Evolutionary conservation across 2,329 filamentous ascomycete genomes (phyloP).

Genomic region (Pseudogymnoascus sp.): DNA sequence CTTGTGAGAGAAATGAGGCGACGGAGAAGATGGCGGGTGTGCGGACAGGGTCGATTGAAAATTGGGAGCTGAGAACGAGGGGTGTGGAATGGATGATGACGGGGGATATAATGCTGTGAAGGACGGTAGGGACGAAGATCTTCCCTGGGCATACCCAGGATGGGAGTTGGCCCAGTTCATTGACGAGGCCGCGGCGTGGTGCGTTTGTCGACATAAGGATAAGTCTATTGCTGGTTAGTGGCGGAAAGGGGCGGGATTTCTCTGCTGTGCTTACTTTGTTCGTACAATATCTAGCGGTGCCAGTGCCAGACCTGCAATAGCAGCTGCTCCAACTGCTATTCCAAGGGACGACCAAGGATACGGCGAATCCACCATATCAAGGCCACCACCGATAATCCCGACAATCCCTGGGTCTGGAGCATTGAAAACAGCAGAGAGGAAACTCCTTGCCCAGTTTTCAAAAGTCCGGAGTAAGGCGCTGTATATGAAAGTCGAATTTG

Average conservation of each 20-base stretch:
- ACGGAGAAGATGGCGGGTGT: conserved; percentile 77
- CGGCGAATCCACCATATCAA: conserved; percentile 69
- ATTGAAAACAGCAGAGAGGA: conserved; percentile 84
- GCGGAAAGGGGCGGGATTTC: background rate
- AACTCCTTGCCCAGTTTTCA: conserved; percentile 84
- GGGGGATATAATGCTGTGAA: conserved; percentile 78
- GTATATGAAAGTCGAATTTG: conserved; percentile 89
- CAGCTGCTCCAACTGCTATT: conserved; percentile 57
- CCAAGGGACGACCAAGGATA: conserved; percentile 75
- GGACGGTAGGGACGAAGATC: conserved; percentile 73
- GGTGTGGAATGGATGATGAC: conserved; percentile 76
- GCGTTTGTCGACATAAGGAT: conserved; percentile 75
- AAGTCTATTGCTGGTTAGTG: conserved; percentile 45
- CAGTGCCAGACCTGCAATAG: conserved; percentile 70
- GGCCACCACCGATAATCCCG: conserved; percentile 24
- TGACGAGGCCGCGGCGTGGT: conserved; percentile 67
- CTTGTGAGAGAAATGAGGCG: conserved; percentile 72
- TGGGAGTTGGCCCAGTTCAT: conserved; percentile 66
- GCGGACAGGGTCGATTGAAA: conserved; percentile 72
- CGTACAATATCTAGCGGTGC: conserved; percentile 85
- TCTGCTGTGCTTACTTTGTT: conserved; percentile 45
- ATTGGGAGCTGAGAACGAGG: conserved; percentile 74
- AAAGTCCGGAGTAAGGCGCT: conserved; percentile 76
- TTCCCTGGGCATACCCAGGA: conserved; percentile 64
- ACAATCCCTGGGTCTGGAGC: conserved; percentile 74